Conservation (phyloP, 345 rosid species). For the Camelina sativa region DNA sequence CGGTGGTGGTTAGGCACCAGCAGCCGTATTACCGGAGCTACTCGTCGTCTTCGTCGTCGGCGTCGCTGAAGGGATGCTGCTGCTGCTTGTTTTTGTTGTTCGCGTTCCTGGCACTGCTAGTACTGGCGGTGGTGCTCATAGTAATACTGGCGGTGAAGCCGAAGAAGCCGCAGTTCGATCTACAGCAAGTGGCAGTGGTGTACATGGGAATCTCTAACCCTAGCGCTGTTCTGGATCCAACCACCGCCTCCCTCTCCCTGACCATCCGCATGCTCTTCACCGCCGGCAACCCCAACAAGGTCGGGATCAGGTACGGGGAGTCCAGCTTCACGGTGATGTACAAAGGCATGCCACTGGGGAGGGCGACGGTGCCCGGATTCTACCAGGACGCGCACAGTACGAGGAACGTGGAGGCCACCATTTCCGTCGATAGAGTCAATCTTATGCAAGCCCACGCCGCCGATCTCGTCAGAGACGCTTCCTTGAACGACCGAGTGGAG, state of each 20-base stretch:
- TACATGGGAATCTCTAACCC: conserved; percentile 75
- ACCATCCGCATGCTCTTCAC: conserved; percentile 80
- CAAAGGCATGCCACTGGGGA: conserved; percentile 86
- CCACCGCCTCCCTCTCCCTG: conserved; percentile 72
- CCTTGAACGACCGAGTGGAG: conserved; percentile 84
- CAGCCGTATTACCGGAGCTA: conserved; percentile 51
- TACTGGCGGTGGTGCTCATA: conserved; percentile 72
- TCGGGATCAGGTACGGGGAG: conserved; percentile 96
- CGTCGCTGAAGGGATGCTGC: conserved; percentile 95
- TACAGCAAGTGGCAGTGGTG: conserved; percentile 91
- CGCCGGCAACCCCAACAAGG: conserved; percentile 93
- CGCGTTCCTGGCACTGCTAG: conserved; percentile 77
- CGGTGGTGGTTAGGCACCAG: conserved; percentile 39
- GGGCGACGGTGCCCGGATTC: conserved; percentile 88
- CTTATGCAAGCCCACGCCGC: conserved; percentile 83
- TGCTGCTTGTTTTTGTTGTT: conserved; percentile 93
- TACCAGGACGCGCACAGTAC: conserved; percentile 84
- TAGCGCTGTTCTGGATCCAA: conserved; percentile 49
- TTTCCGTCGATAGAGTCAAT: conserved; percentile 81
- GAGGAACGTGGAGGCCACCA: conserved; percentile 76
- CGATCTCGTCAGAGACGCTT: conserved; percentile 78
- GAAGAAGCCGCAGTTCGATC: conserved; percentile 97
- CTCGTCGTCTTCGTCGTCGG: conserved; percentile 62
- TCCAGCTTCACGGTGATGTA: conserved; percentile 96
- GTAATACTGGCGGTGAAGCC: conserved; percentile 92